Evolutionary conservation across 1,139 yeast species (phyloP).

Genomic region (Lizanozyma gosingica): DNA sequence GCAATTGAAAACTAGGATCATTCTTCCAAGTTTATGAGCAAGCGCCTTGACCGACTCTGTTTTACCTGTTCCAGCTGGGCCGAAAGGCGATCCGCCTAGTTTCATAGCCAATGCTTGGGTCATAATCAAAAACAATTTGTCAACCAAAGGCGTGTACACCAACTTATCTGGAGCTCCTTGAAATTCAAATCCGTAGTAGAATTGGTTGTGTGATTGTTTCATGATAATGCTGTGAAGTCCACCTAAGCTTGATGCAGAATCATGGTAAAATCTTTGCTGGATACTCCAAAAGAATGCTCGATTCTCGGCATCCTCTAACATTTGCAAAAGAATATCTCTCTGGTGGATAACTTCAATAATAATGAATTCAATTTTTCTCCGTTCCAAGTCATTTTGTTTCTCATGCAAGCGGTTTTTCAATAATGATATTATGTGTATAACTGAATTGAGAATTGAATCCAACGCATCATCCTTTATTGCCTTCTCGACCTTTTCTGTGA

Average conservation of each 20-base stretch:
- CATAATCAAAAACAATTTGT: conserved; percentile 58
- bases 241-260: conserved; percentile 13
- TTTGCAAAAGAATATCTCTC: conserved; percentile 25
- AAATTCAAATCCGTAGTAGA: conserved; percentile 74
- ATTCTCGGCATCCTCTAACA: conserved; percentile 13
- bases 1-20: conserved; percentile 83
- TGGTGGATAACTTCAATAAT: conserved; percentile 66
- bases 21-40: conserved; percentile 70
- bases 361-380: conserved; percentile 48
- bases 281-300: conserved; percentile 36
- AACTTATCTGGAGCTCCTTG: conserved; percentile 67
- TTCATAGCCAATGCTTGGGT: conserved; percentile 65
- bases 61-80: conserved; percentile 98
- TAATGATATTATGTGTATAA: conserved; percentile 8
- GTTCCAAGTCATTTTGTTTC: conserved; percentile 20
- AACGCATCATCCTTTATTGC: conserved; percentile 9
- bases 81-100: conserved; percentile 87
- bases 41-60: conserved; percentile 86
- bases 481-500: conserved; percentile 40
- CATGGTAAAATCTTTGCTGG: conserved; percentile 44
- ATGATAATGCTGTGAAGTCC: conserved; percentile 31
- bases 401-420: conserved; percentile 4
- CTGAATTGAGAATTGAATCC: conserved; percentile 13
- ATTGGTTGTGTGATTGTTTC: conserved; percentile 42
- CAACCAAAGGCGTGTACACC: conserved; percentile 70